Evolutionary conservation across 192 early-diverging fungal species (phyloP), one percentile per base, ranked within the genome.

Genomic region (Coemansia sp.): DNA sequence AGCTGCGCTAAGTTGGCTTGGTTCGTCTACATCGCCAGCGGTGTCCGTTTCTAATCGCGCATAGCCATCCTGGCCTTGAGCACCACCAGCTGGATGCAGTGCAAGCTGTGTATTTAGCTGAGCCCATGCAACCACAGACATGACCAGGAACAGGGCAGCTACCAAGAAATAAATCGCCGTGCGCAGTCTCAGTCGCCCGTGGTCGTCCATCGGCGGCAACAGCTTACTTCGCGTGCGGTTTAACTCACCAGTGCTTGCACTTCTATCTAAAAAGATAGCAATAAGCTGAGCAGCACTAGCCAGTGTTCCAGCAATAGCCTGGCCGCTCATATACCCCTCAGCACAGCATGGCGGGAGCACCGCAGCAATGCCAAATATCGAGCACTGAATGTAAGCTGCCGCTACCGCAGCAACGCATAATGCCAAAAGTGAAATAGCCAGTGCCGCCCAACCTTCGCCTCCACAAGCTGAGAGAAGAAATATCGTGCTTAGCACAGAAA

Each of bases 301-400:
- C 41, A 89, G 83, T 1, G 88, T 86, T 16, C 93, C 93, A 7
- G 91, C 91, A 57, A 86, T 77, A 0, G 84, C 86, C 74, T 87
- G 86, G 34, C 86, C 86, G 64, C 90, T 86, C 88, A 94, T 91
- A 36, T 88, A 88, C 2, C 89, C 92, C 64, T 93, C 90, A 16
- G 88, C 84, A 68, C 91, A 90, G 64, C 69, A 73, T 36, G 87
- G 79, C 20, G 90, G 88, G 65, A 93, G 85, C 64, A 78, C 73
- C 8, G 90, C 87, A 0, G 87, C 91, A 33, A 90, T 82, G 38
- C 87, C 90, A 80, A 90, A 92, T 34, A 91, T 84, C 31, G 86
- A 89, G 70, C 87, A 88, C 72, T 93, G 92, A 10, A 88, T 81
- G 33, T 90, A 87, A 9, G 90, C 87, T 0, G 90, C 90, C 9